phyloP scores from a whole-genome alignment of 352 stramenopile genomes.

The Aphanomyces stellatus region DNA sequence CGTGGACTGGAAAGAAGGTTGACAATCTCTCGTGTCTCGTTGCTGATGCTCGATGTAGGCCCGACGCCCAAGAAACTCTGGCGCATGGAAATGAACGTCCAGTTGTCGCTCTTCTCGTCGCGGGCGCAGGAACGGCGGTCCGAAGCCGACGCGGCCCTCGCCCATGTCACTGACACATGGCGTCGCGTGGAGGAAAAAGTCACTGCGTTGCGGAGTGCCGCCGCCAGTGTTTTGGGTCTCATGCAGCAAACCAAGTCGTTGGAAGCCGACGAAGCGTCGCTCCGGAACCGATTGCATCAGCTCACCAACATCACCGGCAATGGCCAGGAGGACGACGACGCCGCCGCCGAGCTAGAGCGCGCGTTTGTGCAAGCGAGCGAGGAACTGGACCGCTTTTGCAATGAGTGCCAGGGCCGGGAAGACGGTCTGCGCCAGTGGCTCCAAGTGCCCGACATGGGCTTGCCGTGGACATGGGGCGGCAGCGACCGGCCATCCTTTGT shows the following conservation, averaged over 20 bases:
- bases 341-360: background rate
- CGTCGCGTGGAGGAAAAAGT: background rate
- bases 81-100: slow-evolving; percentile 75
- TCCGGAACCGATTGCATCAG: background rate
- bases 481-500: background rate
- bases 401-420: background rate
- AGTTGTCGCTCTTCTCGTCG: slow-evolving; percentile 78
- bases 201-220: background rate
- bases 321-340: no score
- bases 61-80: slow-evolving; percentile 31
- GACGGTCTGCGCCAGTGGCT: background rate
- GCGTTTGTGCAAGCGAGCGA: background rate
- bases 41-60: background rate
- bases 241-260: background rate
- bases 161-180: background rate
- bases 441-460: background rate
- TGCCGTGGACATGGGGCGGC: background rate
- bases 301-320: background rate
- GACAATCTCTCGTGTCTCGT: background rate
- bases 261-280: background rate
- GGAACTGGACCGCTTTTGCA: background rate
- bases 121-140: slow-evolving; percentile 64
- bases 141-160: slow-evolving; percentile 29
- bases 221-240: background rate
- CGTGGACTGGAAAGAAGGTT: slow-evolving; percentile 54